Evolutionary conservation across 2,329 filamentous ascomycete genomes (phyloP).

Genomic region (Fusarium multiceps): DNA sequence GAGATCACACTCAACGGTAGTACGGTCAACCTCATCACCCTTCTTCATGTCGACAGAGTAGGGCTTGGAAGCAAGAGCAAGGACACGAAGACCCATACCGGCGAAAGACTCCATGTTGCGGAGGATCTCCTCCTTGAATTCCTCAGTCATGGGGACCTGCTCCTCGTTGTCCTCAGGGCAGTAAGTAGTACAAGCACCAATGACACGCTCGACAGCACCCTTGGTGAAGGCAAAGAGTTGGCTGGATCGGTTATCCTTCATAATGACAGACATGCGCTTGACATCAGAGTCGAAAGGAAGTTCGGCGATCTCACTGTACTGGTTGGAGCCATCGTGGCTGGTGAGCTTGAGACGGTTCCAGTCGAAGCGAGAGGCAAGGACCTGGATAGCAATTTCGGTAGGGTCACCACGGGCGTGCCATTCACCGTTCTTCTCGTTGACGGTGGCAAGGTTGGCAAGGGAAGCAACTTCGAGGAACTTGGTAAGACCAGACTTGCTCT

Average conservation of each 20-base stretch:
- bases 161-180: constrained; percentile 53
- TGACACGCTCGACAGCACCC: constrained; percentile 74
- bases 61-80: constrained; percentile 68
- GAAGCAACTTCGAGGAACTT: constrained; percentile 70
- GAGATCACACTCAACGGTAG: constrained; percentile 68
- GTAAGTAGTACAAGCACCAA: constrained; percentile 68
- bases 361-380: constrained; percentile 74
- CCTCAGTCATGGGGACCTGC: constrained; percentile 59
- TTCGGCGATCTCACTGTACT: constrained; percentile 70
- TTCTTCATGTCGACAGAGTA: constrained; percentile 53
- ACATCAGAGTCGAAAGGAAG: constrained; percentile 78
- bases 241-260: constrained; percentile 55
- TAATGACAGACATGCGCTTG: constrained; percentile 80
- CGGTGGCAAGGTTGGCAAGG: constrained; percentile 65
- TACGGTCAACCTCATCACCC: constrained; percentile 60
- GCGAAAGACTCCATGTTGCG: constrained; percentile 73
- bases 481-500: constrained; percentile 57
- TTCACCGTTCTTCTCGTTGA: constrained; percentile 57
- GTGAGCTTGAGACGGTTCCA: constrained; percentile 66
- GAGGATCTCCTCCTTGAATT: constrained; percentile 66
- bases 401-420: constrained; percentile 74
- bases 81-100: constrained; percentile 72
- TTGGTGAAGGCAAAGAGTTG: constrained; percentile 62
- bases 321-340: constrained; percentile 55
- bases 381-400: constrained; percentile 79